Base-by-base conservation (phyloP, 352 stramenopile species). In the Phytophthora podocarpi region DNA sequence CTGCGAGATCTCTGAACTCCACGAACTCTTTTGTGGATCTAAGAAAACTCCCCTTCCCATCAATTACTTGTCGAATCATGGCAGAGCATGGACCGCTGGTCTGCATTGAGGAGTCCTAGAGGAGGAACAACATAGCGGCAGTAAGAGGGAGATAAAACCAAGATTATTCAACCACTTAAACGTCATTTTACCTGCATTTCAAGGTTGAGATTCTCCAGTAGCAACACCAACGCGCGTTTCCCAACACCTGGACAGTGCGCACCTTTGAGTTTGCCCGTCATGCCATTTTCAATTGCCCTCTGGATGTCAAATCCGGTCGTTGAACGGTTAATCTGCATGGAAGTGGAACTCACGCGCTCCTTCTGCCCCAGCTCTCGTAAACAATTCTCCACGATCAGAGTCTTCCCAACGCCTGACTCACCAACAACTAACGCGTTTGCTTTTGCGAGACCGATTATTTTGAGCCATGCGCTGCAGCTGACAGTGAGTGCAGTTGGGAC, bases 41-140 rank as follows among this genome's bases (percentile, higher is more conserved):
- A 23, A 84, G 49, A 23, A 88, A 90, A 27, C 71, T 82, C 7
- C 79, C 80, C 39, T 69, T 81, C 0, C 59, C 67, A 47, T 92
- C 83, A 15, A 70, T 73, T 2, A 92, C 52, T 60, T 92, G 83
- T 11, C 80, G 74, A 40, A 92, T 74, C 70, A 89, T 82, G 18
- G 82, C 78, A 2, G 52, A 72, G 48, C 76, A 86, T 1, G 66
- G 51, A 10, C 69, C 36, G 20, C 47, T 47, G 18, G 21, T 23
- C 24, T 30, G n/a, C 12, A 16, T 43, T 20, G 59, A 59, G 0
- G n/a, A 43, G 27, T 66, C 36, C 64, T 67, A n/a, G n/a, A n/a
- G n/a, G n/a, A n/a, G n/a, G n/a, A n/a, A n/a, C n/a, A n/a, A n/a
- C n/a, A n/a, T n/a, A n/a, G n/a, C n/a, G n/a, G n/a, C n/a, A n/a